A percentile compares a stretch with the other conserved stretches of the same genome.
phyloP scores from a whole-genome alignment of 352 stramenopile genomes.

The Globisporangium orthogonon region DNA sequence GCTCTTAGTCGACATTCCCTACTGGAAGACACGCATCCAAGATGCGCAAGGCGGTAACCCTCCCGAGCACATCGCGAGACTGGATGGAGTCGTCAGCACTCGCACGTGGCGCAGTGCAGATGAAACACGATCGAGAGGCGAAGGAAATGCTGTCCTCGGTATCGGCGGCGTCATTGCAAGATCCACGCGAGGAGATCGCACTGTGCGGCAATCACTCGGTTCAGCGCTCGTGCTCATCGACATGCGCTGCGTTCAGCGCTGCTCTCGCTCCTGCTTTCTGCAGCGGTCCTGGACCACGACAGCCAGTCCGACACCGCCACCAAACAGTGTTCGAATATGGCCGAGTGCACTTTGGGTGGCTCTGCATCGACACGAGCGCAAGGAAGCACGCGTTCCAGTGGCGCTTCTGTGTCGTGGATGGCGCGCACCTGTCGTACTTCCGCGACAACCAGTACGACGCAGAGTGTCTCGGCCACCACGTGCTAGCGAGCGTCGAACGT shows the following conservation, averaged over 20 bases:
- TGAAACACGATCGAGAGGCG: not conserved
- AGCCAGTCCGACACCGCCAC: not conserved
- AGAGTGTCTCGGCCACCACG: slow-evolving; percentile 9
- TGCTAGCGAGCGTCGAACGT: slow-evolving; percentile 25
- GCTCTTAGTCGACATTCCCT: not conserved
- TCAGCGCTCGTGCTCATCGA: slow-evolving; percentile 6
- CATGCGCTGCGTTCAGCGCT: not conserved
- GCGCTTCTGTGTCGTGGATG: slow-evolving; percentile 41
- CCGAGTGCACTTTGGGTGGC: slow-evolving; percentile 26
- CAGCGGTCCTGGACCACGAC: not conserved
- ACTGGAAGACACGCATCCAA: not conserved
- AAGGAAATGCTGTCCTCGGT: not conserved
- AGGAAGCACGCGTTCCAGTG: slow-evolving; percentile 27
- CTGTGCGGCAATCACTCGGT: slow-evolving; percentile 2
- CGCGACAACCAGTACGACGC: slow-evolving; percentile 9
- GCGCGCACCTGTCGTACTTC: slow-evolving; percentile 23
- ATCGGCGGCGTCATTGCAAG: not conserved
- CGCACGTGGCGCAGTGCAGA: not conserved
- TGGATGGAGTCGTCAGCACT: not conserved
- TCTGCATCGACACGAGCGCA: slow-evolving; percentile 20
- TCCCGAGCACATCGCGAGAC: slow-evolving; percentile 16
- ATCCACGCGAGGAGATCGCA: not conserved
- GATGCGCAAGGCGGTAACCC: slow-evolving; percentile 18
- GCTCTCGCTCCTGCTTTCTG: not conserved
- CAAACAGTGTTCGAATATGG: slow-evolving; percentile 9